Base-by-base conservation (phyloP, 345 rosid species). In the Anastatica hierochuntica region DNA sequence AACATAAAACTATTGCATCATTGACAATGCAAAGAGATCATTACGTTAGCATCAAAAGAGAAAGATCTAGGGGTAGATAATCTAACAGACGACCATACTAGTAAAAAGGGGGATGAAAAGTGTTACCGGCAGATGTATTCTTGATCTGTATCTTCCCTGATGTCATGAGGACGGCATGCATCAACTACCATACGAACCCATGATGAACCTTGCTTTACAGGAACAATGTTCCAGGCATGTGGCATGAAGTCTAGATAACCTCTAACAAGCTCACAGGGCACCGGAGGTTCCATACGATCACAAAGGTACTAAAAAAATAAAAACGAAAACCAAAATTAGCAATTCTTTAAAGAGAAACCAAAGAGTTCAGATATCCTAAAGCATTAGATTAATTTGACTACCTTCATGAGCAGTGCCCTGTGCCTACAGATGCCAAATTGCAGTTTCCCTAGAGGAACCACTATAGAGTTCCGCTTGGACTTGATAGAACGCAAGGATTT, bases 181-280 rank as follows among this genome's bases (percentile, higher is more conserved):
- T 92, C 98, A 44, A 88, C 95, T 50, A 92, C 72, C 87, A 92
- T 76, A 11, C 94, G 95, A 61, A 83, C 79, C 76, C 69, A 73
- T 34, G 77, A 68, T 67, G 73, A 72, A 46, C 88, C 94, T 64
- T 61, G 78, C 71, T 73, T 83, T 10, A 79, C 61, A 40, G 73
- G 79, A 62, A 88, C 63, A 47, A 72, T 64, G 68, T 92, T 92
- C 98, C 98, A 92, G 15, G 97, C 97, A 78, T 88, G 98, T 29
- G 97, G 95, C 68, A 68, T 58, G 70, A 79, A 92, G 74, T 88
- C 97, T 65, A 88, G 68, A 75, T 92, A 92, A 15, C 98, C 98
- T 76, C 98, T 85, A 36, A 92, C 88, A 78, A 92, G 94, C 79
- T 92, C 98, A 53, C 98, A 92, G 15, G 88, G 95, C 36, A 92